These are phyloP conservation scores for Solanum lycopersicoides DNA, from an alignment of 257 asterid genomes.

Conservation along the genomic window DNA sequence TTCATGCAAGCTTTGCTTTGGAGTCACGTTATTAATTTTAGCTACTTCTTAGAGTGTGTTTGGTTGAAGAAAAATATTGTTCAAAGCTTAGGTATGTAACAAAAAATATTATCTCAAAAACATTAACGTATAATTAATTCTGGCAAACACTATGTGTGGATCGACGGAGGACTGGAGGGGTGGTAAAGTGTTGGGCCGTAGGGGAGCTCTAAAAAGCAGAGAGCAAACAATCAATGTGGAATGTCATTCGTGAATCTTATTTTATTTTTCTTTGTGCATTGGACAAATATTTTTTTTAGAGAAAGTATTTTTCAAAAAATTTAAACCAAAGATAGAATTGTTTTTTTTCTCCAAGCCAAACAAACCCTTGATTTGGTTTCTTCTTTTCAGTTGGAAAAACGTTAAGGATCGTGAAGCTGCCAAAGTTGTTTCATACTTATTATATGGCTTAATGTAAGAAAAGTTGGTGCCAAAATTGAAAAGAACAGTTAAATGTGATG, in stretches of 20 bases:
- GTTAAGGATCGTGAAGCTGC: neutral
- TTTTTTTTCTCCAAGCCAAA: neutral
- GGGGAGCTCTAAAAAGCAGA: neutral
- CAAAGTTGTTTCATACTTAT: neutral
- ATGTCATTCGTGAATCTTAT: accelerated
- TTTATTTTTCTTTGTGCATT: neutral
- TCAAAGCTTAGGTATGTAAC: neutral
- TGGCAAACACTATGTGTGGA: neutral
- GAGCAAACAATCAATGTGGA: neutral
- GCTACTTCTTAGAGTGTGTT: neutral
- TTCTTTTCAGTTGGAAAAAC: neutral
- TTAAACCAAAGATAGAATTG: neutral
- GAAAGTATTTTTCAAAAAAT: neutral
- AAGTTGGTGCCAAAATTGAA: neutral
- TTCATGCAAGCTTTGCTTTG: slow-evolving; percentile 5
- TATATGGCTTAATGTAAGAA: neutral
- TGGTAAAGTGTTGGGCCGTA: neutral
- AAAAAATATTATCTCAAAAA: neutral
- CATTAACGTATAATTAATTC: neutral
- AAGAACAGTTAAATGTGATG: neutral
- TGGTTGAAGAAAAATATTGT: neutral
- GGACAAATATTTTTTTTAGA: neutral
- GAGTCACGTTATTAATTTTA: slow-evolving; percentile 4
- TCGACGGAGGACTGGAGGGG: neutral
- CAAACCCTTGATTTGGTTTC: neutral